Base-by-base conservation (phyloP, 2,329 filamentous ascomycete species). In the Emergomyces africanus region DNA sequence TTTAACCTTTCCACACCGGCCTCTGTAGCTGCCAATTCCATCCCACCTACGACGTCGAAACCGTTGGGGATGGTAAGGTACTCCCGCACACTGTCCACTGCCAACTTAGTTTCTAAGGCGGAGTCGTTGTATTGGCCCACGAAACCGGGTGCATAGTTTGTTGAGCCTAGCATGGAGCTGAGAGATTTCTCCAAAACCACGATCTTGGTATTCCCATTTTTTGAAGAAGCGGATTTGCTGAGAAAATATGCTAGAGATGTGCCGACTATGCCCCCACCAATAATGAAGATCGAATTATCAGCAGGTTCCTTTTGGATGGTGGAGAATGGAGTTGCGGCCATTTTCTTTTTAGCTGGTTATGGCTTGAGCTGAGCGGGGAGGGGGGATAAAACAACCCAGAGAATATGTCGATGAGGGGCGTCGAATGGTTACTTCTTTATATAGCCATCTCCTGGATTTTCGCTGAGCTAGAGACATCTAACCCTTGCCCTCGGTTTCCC, bases 81-180 rank as follows among this genome's bases (percentile, higher is more conserved):
- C 54, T 70, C 69, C 10, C 62, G 62, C 6, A 70, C 68, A 0
- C 64, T 71, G 5, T 70, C 66, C 28, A 68, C 64, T 0, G 70
- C 70, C 4, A 73, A 64, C 12, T 57, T 65, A 0, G 70, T 72
- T 14, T 72, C 60, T 1, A 67, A 63, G 0, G 65, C 42, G 8
- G 67, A 69, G 49, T 71, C 68, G 46, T 72, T 73, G 57, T 67
- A 69, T 58, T 73, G 69, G 25, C 70, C 71, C 5, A 73, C 64
- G 30, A 72, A 71, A 1, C 70, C 70, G 5, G 71, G 71, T 3
- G 71, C 70, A 57, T 68, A 63, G 18, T 67, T 68, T 0, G 70
- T 73, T 9, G 71, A 73, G 6, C 70, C 70, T 15, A 64, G 59
- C 5, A 68, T 57, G 0, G 61, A 50, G 5, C 62, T 61, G 8